Percentiles rank a stretch among this genome's conserved stretches.
Evolutionary conservation across 768 basidiomycete genomes (phyloP).

Genomic region (Astraeus odoratus): DNA sequence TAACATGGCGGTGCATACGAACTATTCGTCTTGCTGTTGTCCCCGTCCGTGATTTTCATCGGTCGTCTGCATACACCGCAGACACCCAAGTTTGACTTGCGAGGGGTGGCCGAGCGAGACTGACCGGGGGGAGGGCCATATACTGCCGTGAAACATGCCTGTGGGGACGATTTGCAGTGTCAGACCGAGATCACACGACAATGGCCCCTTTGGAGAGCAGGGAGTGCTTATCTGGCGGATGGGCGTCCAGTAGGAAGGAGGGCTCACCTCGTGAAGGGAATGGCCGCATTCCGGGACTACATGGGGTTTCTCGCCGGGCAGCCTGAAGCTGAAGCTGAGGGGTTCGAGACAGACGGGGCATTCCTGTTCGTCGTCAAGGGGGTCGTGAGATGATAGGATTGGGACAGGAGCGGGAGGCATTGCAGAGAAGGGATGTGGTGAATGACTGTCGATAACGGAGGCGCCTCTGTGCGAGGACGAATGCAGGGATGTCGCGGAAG

Average conservation of each 20-base stretch:
- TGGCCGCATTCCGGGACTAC: constrained; percentile 97
- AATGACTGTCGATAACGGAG: constrained; percentile 32
- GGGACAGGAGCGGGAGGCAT: constrained; percentile 64
- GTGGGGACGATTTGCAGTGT: neutral
- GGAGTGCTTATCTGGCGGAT: too few species aligned
- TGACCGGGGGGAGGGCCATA: constrained; percentile 80
- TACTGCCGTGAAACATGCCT: constrained; percentile 96
- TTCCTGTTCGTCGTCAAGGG: constrained; percentile 73
- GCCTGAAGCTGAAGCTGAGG: constrained; percentile 83
- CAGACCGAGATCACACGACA: neutral
- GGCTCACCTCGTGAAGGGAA: constrained; percentile 82
- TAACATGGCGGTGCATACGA: constrained; percentile 22
- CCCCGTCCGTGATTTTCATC: constrained; percentile 92
- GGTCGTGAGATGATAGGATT: constrained; percentile 60
- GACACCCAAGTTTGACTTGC: constrained; percentile 81
- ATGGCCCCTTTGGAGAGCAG: too few species aligned
- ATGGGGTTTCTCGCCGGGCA: constrained; percentile 96
- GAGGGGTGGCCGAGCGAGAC: constrained; percentile 45
- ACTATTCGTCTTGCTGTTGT: constrained; percentile 84
- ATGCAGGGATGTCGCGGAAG: constrained; percentile 45
- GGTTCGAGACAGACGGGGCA: constrained; percentile 98
- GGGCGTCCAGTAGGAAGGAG: neutral
- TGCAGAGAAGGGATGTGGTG: constrained; percentile 47
- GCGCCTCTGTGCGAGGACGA: constrained; percentile 38
- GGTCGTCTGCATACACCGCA: constrained; percentile 96